These are phyloP conservation scores for Rhododendron molle DNA, from an alignment of 148 eudicot species.

Conservation along the genomic window DNA sequence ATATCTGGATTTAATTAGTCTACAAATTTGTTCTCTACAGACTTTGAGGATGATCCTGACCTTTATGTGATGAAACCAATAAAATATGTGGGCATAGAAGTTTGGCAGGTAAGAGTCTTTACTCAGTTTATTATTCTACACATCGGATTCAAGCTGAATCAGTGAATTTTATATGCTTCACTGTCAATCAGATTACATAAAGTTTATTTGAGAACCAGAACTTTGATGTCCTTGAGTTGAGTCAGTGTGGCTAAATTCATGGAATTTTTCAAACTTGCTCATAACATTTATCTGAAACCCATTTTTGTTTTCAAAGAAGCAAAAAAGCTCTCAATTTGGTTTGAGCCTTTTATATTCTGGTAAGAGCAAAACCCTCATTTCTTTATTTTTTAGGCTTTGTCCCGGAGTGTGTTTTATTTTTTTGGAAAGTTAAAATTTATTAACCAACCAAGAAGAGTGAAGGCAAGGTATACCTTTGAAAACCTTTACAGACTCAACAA, in stretches of 20 bases:
- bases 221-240: not conserved
- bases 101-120: slow-evolving; percentile 72
- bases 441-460: too few species aligned
- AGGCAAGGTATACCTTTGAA: too few species aligned
- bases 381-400: not conserved
- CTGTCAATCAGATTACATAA: not conserved
- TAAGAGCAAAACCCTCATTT: not conserved
- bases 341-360: not conserved
- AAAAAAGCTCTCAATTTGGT: not conserved
- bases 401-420: too few species aligned
- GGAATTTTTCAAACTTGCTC: not conserved
- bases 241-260: not conserved
- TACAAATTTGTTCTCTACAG: slow-evolving; percentile 27
- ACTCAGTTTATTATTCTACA: not conserved
- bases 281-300: not conserved
- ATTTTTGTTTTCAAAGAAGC: not conserved
- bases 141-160: not conserved
- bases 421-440: too few species aligned
- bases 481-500: too few species aligned
- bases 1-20: not conserved
- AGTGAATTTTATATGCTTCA: not conserved
- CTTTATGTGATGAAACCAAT: slow-evolving; percentile 87
- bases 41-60: slow-evolving; percentile 98
- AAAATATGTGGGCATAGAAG: slow-evolving; percentile 93
- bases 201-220: not conserved